Conservation (phyloP, 2,329 filamentous ascomycete genomes). For the Lanzia echinophila region DNA sequence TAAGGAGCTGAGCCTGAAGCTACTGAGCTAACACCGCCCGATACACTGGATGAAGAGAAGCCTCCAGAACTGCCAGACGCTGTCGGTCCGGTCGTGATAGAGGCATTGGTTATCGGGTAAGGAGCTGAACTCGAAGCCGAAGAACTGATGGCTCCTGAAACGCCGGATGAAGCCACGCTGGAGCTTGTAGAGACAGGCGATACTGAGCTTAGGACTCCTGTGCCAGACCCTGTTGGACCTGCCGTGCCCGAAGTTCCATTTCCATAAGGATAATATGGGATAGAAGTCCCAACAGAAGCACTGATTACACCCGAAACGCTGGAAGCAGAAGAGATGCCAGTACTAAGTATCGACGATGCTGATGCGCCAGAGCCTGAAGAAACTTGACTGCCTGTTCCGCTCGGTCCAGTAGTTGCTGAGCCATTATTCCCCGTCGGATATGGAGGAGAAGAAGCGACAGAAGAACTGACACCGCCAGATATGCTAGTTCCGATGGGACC, state of each 20-base stretch:
- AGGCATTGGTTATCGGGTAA: conserved; percentile 5
- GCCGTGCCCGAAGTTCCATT: background rate
- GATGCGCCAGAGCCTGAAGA: background rate
- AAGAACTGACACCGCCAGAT: background rate
- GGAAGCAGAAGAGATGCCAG: conserved; percentile 8
- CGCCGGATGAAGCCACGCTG: background rate
- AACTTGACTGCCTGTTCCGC: conserved; percentile 3
- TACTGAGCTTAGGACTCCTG: background rate
- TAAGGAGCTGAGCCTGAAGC: conserved; percentile 10
- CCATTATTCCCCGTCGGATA: conserved; percentile 12
- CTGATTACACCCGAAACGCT: conserved; percentile 8
- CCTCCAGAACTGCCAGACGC: background rate
- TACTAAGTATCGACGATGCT: conserved; percentile 3
- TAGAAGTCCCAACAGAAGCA: conserved; percentile 1
- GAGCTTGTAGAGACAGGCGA: background rate
- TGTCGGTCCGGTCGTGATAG: conserved; percentile 4
- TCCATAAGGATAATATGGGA: conserved; percentile 11
- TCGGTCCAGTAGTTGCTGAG: conserved; percentile 2
- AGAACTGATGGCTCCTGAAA: background rate
- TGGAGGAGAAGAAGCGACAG: background rate
- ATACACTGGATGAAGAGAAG: background rate
- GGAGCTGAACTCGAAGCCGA: background rate
- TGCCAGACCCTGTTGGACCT: background rate
- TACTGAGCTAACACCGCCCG: conserved; percentile 6
- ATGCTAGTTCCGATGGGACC: background rate